Evolutionary conservation across 1,284 basidiomycete genomes (phyloP).

Genomic region (Papiliotrema nemorosa): DNA sequence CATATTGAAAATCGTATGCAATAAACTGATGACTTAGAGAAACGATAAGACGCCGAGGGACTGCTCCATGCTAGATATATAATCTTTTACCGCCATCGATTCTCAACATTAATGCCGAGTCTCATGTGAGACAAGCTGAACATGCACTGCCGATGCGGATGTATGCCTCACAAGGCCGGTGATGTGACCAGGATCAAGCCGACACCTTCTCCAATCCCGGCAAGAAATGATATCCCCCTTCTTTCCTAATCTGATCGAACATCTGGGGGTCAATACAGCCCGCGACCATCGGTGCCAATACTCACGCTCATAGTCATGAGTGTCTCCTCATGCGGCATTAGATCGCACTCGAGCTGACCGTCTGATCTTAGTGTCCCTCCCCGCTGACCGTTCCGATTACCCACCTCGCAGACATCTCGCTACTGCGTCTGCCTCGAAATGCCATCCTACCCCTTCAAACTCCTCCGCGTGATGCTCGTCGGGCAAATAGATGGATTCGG

Average conservation of each 20-base stretch:
- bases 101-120: too few species aligned
- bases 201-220: conserved; percentile 42
- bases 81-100: too few species aligned
- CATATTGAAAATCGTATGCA: too few species aligned
- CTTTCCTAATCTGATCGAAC: conserved; percentile 45
- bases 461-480: conserved; percentile 26
- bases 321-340: conserved; percentile 44
- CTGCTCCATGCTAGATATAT: too few species aligned
- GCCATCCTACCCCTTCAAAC: conserved; percentile 37
- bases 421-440: conserved; percentile 50
- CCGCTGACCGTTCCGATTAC: too few species aligned
- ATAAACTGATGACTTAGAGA: too few species aligned
- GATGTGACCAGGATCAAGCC: too few species aligned
- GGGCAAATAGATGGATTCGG: conserved; percentile 10
- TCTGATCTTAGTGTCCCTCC: conserved; percentile 9
- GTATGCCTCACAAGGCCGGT: too few species aligned
- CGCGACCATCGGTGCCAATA: background rate
- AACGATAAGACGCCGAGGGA: too few species aligned
- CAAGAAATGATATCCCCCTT: conserved; percentile 42
- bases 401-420: conserved; percentile 40
- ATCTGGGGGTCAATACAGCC: conserved; percentile 21
- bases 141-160: too few species aligned
- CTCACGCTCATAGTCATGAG: conserved; percentile 42
- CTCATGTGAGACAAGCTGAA: too few species aligned
- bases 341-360: conserved; percentile 37